These are phyloP conservation scores for Trypanosoma cruzi DNA, from an alignment of 208 protist genomes.

Conservation along the genomic window DNA sequence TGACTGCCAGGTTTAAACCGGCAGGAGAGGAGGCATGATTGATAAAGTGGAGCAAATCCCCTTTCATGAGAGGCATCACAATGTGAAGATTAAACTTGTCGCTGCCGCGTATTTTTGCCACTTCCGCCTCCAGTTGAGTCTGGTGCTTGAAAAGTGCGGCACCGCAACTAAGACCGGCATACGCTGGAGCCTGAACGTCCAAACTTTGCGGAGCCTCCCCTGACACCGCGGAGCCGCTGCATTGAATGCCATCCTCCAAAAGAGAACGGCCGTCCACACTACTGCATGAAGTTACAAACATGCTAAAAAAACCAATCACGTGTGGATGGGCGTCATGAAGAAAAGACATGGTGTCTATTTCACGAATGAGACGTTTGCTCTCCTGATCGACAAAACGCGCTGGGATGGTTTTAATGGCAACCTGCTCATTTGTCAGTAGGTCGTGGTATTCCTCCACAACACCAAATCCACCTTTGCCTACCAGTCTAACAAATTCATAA, in stretches of 20 bases:
- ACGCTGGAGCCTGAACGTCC: conserved; percentile 44
- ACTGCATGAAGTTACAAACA: conserved; percentile 94
- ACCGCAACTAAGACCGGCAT: conserved; percentile 31
- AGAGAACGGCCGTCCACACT: conserved; percentile 33
- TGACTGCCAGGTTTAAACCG: conserved; percentile 21
- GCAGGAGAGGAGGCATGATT: conserved; percentile 27
- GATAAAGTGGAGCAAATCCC: conserved; percentile 82
- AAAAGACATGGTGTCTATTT: conserved; percentile 97
- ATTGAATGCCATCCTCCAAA: conserved; percentile 1
- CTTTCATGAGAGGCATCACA: conserved; percentile 90
- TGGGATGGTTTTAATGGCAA: conserved; percentile 93
- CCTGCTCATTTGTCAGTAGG: conserved; percentile 61
- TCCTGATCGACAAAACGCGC: conserved; percentile 89
- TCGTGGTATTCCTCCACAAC: conserved; percentile 96
- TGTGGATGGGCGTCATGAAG: conserved; percentile 94
- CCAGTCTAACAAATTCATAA: conserved; percentile 58
- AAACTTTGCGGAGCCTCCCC: conserved; percentile 13
- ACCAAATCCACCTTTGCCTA: conserved; percentile 96
- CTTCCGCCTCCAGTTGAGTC: conserved; percentile 30
- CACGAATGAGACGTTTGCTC: conserved; percentile 90
- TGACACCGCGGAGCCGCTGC: neutral
- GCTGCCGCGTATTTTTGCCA: conserved; percentile 27
- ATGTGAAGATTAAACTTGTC: conserved; percentile 87
- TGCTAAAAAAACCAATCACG: conserved; percentile 93
- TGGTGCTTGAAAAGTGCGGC: conserved; percentile 48